Conservation (phyloP, 805 yeast genomes). For the Tetrapisispora pingtungensis region DNA sequence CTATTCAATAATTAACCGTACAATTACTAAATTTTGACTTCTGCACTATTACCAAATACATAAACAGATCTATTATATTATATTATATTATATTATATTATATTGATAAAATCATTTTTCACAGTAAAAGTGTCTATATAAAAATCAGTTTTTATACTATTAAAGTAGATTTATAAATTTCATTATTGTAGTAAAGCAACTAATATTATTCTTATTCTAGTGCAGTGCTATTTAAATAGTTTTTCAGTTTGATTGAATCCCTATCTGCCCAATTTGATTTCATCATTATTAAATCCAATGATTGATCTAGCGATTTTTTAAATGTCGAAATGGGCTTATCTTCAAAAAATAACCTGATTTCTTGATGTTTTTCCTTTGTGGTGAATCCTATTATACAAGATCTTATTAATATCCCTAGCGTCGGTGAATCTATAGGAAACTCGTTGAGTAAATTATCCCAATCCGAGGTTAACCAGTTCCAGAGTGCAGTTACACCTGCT, state of each 20-base stretch:
- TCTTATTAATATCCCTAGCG: slow-evolving; percentile 67
- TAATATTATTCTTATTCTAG: too few species aligned
- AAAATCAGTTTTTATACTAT: too few species aligned
- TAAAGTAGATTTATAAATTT: too few species aligned
- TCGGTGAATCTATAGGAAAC: slow-evolving; percentile 71
- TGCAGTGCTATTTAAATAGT: slow-evolving; percentile 26
- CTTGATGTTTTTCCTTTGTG: slow-evolving; percentile 40
- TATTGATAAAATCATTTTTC: too few species aligned
- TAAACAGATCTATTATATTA: too few species aligned
- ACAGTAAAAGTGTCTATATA: too few species aligned
- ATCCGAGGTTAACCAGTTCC: slow-evolving; percentile 64
- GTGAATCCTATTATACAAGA: slow-evolving; percentile 54
- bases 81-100: too few species aligned
- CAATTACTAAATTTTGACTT: too few species aligned
- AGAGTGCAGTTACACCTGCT: slow-evolving; percentile 57
- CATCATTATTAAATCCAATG: slow-evolving; percentile 47
- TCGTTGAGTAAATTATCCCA: slow-evolving; percentile 60
- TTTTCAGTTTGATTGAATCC: slow-evolving; percentile 37
- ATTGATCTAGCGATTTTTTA: slow-evolving; percentile 52
- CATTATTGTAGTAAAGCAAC: too few species aligned
- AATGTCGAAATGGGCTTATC: slow-evolving; percentile 49
- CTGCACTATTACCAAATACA: too few species aligned
- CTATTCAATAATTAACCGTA: too few species aligned
- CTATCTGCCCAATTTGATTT: slow-evolving; percentile 51
- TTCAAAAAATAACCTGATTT: slow-evolving; percentile 41